Conservation (phyloP, 2,329 filamentous ascomycete genomes). For the Rhynchosporium secalis region DNA sequence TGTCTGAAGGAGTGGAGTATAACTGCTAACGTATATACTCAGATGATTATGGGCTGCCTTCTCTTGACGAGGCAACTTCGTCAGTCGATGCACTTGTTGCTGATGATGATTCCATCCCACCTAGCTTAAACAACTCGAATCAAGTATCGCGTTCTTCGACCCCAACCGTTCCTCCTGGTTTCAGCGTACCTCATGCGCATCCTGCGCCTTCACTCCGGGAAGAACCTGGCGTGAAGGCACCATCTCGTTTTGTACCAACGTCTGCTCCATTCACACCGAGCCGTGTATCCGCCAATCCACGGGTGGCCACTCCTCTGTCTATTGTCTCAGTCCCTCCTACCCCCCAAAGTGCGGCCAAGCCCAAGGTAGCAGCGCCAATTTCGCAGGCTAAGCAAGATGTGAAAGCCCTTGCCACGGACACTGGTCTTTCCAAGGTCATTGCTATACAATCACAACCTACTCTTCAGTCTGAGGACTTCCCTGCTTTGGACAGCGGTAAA, state of each 20-base stretch:
- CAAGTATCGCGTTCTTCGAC: constrained; percentile 38
- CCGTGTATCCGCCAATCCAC: constrained; percentile 30
- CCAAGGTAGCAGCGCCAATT: constrained; percentile 15
- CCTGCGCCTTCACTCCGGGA: constrained; percentile 39
- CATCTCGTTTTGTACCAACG: constrained; percentile 34
- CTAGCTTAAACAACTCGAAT: constrained; percentile 26
- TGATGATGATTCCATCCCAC: constrained; percentile 44
- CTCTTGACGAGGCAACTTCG: constrained; percentile 59
- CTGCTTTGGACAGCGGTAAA: constrained; percentile 51
- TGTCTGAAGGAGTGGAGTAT: neutral
- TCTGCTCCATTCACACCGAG: constrained; percentile 37
- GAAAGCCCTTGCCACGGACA: constrained; percentile 49
- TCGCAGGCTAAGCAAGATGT: constrained; percentile 46
- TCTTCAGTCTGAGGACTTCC: constrained; percentile 64
- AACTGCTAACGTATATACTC: constrained; percentile 36
- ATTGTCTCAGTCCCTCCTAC: constrained; percentile 35
- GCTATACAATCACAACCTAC: constrained; percentile 38
- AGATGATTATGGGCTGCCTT: constrained; percentile 63
- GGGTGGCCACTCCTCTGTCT: constrained; percentile 35
- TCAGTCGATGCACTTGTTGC: constrained; percentile 71
- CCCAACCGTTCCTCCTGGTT: constrained; percentile 50
- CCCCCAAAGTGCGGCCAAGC: constrained; percentile 16
- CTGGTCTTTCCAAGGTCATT: constrained; percentile 50
- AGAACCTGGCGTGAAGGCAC: constrained; percentile 31
- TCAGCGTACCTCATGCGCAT: constrained; percentile 42